Evolutionary conservation across 148 eudicot genomes (phyloP), one percentile per base, ranked within the genome.

Genomic region (Drosera capensis): DNA sequence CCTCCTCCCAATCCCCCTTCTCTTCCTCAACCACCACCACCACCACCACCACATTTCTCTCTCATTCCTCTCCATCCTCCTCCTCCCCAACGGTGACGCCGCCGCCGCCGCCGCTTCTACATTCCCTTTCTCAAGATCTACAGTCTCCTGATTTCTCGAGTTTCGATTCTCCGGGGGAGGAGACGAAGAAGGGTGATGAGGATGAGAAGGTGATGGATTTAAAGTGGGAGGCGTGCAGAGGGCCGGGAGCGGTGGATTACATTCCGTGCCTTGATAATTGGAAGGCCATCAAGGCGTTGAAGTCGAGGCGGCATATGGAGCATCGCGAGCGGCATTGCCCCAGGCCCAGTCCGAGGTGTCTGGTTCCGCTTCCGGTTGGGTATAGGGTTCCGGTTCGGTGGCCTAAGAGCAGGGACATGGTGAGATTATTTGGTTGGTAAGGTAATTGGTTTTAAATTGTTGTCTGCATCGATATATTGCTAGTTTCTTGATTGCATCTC

Each of bases 321-420:
- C 95, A 79, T 22, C 57, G 90, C 18, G 99, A 92, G 64, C 56
- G 99, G 48, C 94, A 85, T 61, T 92, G 99, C 40, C 99, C 95
- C 0, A 31, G 38, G 25, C 62, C 67, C 12, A 47, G 23, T 3
- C 68, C 58, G 0, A 8, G 72, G 52, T 73, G 92, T 49, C 55
- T 87, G 82, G 54, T 75, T 17, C 80, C 84, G 11, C 55, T 82
- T 59, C 96, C 94, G 9, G 14, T 2, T 7, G 94, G 94, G 29
- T 92, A 92, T 62, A 85, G 58, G 66, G 22, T 57, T 55, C 86
- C 99, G 23, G 74, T 92, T 31, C 56, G 40, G 23, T 92, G 99
- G 99, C 99, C 99, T 42, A 60, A 74, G 66, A 92, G 99, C 64
- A 76, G 94, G 84, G 88, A 92, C 64, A 86, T 79, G 99, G 99